Conservation (phyloP, 225 moss, liverwort and hornwort species). For the Bryoerythrophyllum caledonicum region DNA sequence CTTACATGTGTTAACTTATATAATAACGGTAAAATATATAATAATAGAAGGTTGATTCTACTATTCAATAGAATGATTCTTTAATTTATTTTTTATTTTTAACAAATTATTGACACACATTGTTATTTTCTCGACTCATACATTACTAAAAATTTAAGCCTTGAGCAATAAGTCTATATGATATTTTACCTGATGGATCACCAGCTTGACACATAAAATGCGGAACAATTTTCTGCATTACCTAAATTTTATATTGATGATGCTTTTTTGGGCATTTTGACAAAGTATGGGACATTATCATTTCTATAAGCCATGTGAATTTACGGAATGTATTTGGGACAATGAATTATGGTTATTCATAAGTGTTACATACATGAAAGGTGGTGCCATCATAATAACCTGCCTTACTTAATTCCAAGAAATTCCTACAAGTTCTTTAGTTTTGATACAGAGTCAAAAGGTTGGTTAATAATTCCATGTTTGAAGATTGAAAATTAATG, state of each 20-base stretch:
- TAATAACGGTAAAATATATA: accelerated
- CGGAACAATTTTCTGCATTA: conserved; percentile 67
- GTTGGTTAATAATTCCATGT: not conserved
- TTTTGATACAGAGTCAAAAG: not conserved
- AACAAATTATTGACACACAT: not conserved
- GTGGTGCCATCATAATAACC: conserved; percentile 95
- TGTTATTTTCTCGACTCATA: not conserved
- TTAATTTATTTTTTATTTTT: too few relatives aligned
- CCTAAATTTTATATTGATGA: too few relatives aligned
- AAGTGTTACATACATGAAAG: conserved; percentile 58
- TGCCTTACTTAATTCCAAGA: conserved; percentile 82
- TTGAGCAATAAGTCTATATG: accelerated
- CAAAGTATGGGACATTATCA: accelerated
- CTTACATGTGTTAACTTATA: too few relatives aligned
- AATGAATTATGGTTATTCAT: not conserved
- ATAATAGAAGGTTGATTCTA: accelerated
- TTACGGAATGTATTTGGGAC: accelerated
- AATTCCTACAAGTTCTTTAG: conserved; percentile 81
- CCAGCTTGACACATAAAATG: conserved; percentile 93
- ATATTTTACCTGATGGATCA: conserved; percentile 74
- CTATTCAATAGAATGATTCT: not conserved
- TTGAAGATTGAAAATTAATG: accelerated
- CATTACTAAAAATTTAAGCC: accelerated
- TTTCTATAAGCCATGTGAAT: accelerated
- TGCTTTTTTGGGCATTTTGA: too few relatives aligned